Evolutionary conservation across 176 grass and related monocot species (phyloP).

Genomic region (Carex parvula): DNA sequence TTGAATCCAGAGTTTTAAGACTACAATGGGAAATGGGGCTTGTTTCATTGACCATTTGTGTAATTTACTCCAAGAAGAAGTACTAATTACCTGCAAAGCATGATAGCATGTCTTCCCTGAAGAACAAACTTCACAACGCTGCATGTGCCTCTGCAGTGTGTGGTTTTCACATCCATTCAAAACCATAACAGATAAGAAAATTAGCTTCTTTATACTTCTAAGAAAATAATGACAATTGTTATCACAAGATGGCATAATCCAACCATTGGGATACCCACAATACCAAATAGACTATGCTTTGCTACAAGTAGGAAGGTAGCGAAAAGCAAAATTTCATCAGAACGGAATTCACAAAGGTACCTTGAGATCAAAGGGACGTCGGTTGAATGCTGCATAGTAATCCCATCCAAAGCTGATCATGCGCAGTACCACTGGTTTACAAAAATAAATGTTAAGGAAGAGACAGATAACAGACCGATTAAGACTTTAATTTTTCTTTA

Average conservation of each 20-base stretch:
- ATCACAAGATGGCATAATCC: not conserved
- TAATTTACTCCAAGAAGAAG: not conserved
- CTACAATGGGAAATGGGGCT: not conserved
- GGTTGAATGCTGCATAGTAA: conserved; percentile 57
- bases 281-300: not conserved
- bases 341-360: conserved; percentile 25
- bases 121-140: conserved; percentile 79
- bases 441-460: not conserved
- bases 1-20: not conserved
- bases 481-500: not conserved
- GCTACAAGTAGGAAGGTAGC: not conserved
- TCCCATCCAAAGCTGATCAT: conserved; percentile 99
- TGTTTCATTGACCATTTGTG: not conserved
- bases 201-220: not conserved
- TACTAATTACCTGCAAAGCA: conserved; percentile 78
- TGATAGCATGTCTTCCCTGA: conserved; percentile 86
- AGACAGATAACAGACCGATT: not conserved
- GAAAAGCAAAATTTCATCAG: not conserved
- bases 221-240: conserved; percentile 13
- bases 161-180: not conserved
- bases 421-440: conserved; percentile 54
- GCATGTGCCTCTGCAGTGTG: conserved; percentile 75
- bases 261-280: not conserved
- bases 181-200: conserved; percentile 1
- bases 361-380: conserved; percentile 74